These are phyloP conservation scores for Ophiostoma angusticollis DNA, from an alignment of 2,329 filamentous ascomycete species.

Conservation along the genomic window DNA sequence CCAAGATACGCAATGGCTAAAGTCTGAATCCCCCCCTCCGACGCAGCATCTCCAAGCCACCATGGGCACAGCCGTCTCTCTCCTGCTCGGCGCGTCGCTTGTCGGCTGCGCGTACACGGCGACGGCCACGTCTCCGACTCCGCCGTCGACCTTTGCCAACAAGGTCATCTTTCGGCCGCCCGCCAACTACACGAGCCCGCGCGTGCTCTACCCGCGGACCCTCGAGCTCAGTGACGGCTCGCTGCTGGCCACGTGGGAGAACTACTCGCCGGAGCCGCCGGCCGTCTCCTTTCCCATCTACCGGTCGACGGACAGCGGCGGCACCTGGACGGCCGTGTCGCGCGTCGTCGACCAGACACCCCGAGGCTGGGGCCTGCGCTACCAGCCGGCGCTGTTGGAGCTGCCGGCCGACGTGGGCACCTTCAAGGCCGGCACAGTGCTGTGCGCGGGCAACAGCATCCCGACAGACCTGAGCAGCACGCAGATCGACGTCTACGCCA, in stretches of 20 bases:
- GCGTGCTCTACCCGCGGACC: slow-evolving; percentile 31
- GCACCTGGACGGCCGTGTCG: slow-evolving; percentile 51
- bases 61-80: too few species aligned
- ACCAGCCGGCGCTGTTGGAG: slow-evolving; percentile 57
- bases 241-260: slow-evolving; percentile 41
- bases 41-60: too few species aligned
- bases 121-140: too few species aligned
- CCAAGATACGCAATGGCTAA: too few species aligned
- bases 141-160: too few species aligned
- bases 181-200: slow-evolving; percentile 29
- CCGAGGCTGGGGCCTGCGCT: slow-evolving; percentile 53
- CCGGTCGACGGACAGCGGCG: slow-evolving; percentile 38
- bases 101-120: background rate
- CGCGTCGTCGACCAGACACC: slow-evolving; percentile 46
- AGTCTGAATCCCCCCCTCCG: too few species aligned
- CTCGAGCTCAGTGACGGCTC: slow-evolving; percentile 32
- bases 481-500: slow-evolving; percentile 58
- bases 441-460: slow-evolving; percentile 49
- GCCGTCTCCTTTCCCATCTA: slow-evolving; percentile 42
- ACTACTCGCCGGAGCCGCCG: slow-evolving; percentile 43
- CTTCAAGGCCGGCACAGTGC: slow-evolving; percentile 48
- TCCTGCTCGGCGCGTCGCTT: background rate
- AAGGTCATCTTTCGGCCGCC: slow-evolving; percentile 31
- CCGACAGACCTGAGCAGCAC: slow-evolving; percentile 44
- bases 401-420: slow-evolving; percentile 44